Conservation (phyloP, 331 rosid species). For the Malus hybrid region DNA sequence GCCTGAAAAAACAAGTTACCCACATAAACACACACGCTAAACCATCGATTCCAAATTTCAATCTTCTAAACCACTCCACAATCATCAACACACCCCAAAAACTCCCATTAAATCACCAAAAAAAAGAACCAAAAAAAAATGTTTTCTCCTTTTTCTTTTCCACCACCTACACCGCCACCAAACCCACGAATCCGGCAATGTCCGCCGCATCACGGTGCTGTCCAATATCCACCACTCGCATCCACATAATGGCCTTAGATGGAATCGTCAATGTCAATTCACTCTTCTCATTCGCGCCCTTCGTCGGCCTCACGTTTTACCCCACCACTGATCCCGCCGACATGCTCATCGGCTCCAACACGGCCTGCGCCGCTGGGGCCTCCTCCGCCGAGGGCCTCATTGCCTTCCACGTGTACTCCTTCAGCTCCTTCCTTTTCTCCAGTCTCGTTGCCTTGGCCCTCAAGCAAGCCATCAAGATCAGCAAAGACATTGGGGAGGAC, state of each 20-base stretch:
- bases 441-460: constrained; percentile 76
- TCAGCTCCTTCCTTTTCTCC: constrained; percentile 89
- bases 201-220: constrained; percentile 30
- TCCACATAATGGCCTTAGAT: constrained; percentile 81
- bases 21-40: constrained; percentile 9
- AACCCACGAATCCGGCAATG: constrained; percentile 18
- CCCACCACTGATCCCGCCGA: constrained; percentile 31
- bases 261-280: constrained; percentile 80
- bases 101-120: background rate
- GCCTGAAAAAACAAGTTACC: constrained; percentile 3
- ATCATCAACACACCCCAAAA: too few relatives aligned
- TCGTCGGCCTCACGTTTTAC: constrained; percentile 64
- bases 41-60: constrained; percentile 7
- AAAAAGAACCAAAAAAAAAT: background rate
- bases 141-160: background rate
- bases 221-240: constrained; percentile 34
- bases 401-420: constrained; percentile 66
- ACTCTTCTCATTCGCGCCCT: constrained; percentile 76
- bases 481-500: background rate
- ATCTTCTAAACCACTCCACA: background rate
- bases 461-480: constrained; percentile 55
- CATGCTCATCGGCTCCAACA: constrained; percentile 27
- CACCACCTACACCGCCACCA: background rate
- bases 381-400: constrained; percentile 42
- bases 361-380: constrained; percentile 35